These are phyloP conservation scores for Glonium stellatum DNA, from an alignment of 495 filamentous ascomycete species.

Conservation along the genomic window DNA sequence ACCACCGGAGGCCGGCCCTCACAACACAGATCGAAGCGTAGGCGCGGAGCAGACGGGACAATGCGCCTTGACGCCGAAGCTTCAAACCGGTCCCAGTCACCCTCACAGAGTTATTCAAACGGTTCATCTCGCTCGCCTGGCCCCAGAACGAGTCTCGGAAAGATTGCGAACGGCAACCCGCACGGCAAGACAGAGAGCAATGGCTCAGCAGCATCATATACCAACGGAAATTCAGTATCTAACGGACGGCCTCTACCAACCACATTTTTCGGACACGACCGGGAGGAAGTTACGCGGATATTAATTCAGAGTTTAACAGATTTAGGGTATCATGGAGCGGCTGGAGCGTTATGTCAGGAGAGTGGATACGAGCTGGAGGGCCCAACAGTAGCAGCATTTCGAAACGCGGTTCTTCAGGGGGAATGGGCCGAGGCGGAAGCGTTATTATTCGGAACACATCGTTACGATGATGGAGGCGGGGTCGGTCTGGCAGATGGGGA, in stretches of 20 bases:
- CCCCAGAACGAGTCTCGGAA: conserved; percentile 13
- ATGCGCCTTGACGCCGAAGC: conserved; percentile 54
- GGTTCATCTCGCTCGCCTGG: conserved; percentile 33
- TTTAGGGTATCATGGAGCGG: conserved; percentile 74
- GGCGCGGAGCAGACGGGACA: conserved; percentile 48
- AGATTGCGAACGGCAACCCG: conserved; percentile 47
- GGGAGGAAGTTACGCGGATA: conserved; percentile 89
- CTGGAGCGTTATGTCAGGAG: conserved; percentile 64
- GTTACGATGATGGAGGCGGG: conserved; percentile 46
- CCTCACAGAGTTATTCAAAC: conserved; percentile 32
- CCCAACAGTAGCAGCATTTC: conserved; percentile 73
- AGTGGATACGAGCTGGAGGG: conserved; percentile 88
- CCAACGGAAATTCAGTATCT: conserved; percentile 42
- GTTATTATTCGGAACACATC: conserved; percentile 55
- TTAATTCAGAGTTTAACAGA: conserved; percentile 85
- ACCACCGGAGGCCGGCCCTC: conserved; percentile 36
- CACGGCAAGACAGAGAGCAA: conserved; percentile 29
- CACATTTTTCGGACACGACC: conserved; percentile 72
- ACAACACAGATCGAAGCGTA: conserved; percentile 51
- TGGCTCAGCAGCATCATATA: conserved; percentile 28
- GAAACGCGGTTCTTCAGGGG: conserved; percentile 71
- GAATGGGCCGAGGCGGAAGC: conserved; percentile 80
- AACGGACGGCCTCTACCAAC: conserved; percentile 36
- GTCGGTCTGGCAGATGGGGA: conserved; percentile 34
- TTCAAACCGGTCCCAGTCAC: conserved; percentile 40